Base-by-base conservation (phyloP, 768 basidiomycete genomes). In the Lentinula lateritia region DNA sequence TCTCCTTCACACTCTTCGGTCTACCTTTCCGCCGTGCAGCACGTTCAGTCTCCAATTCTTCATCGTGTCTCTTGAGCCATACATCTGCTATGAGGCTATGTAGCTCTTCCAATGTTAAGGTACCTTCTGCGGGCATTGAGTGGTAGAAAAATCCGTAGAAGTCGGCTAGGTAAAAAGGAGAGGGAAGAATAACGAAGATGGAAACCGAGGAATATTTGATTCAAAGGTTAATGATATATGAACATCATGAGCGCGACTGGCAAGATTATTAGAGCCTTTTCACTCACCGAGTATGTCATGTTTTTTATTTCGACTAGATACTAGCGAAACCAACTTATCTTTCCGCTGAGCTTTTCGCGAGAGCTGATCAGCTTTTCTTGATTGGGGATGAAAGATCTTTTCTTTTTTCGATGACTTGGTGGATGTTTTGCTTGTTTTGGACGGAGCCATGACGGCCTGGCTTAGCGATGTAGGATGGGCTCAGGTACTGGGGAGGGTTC, bases 311-410 rank as follows among this genome's bases (percentile, higher is more conserved):
- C 90, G 81, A 65, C 85, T 85, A 7, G 76, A 76, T 8, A 81
- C 75, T 5, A 82, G 76, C 61, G 81, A 81, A 12, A 79, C 79
- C 16, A 93, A 76, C 69, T 86, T 92, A 20, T 79, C 78, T 66
- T 90, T 90, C 63, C 92, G 81, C 42, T 90, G 71, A 23, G 86
- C 83, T 60, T 83, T 79, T 20, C 91, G 83, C 15, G 82, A 77
- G 13, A 92, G 78, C 68, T 93, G 91, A 12, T 80, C 84, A 2
- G 92, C 92, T 74, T 93, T 94, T 63, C 92, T 81, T 20, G 92
- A 94, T 52, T 87, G 79, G 4, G 92, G 92, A 69, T 94, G 92
- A 64, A 88, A 89, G 9, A 93, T 66, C 67, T 93, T 93, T 68
- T 91, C 90, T 73, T 85, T 90, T 72, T 86, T 90, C 45, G 58